Base-by-base conservation (phyloP, 495 filamentous ascomycete genomes). In the Penicillium tannophilum region DNA sequence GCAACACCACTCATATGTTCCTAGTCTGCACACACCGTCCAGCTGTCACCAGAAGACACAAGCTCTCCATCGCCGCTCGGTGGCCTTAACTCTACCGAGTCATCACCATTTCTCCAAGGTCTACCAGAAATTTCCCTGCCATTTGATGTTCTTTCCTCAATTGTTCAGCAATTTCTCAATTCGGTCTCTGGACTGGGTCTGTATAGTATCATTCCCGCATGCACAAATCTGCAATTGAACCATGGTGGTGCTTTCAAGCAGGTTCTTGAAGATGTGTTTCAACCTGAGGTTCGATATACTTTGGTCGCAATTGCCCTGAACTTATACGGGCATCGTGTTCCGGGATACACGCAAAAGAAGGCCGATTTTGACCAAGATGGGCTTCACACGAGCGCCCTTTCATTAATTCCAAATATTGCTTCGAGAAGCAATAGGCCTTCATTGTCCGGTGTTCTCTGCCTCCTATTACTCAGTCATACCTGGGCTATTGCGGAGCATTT, bases 381-480 rank as follows among this genome's bases (percentile, higher is more conserved):
- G 2, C 44, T 47, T 28, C 44, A 47, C 4, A 11, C 4, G 5
- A 20, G 17, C 1, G 23, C 44, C 11, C 44, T 47, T 47, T 47
- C 44, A 14, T 47, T 9, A 4, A 47, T 47, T 24, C 44, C 19
- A 11, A 47, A 47, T 20, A 47, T 47, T 19, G 11, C 44, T 0
- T 47, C 20, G 4, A 47, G 20, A 20, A 24, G 23, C 19, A 26
- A 47, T 20, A 3, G 26, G 3, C 44, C 23, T 14, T 24, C 44
- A 0, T 23, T 26, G 23, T 6, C 44, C 6, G 26, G 24, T 14
- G 44, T 14, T 3, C 20, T 47, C 14, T 47, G 44, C 10, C 44
- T 47, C 20, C 44, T 47, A 3, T 10, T 47, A 14, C 44, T 47
- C 44, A 47, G 44, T 20, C 20, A 47, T 47, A 47, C 44, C 20